Evolutionary conservation across 2,329 filamentous ascomycete genomes (phyloP).

Genomic region (Diaporthe destruens): DNA sequence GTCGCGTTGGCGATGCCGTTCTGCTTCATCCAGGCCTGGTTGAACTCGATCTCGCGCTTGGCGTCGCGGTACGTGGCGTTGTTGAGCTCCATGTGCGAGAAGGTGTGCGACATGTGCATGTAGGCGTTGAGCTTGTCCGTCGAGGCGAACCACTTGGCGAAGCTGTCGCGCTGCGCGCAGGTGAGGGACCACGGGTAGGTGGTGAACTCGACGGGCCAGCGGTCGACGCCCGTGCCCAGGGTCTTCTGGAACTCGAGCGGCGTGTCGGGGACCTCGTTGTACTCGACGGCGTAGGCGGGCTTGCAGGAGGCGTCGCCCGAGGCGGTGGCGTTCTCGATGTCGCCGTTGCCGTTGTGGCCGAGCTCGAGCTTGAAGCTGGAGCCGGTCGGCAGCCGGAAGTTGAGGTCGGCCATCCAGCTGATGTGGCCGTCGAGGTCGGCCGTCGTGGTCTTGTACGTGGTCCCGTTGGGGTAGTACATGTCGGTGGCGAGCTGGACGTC

Average conservation of each 20-base stretch:
- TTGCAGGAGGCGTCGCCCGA: neutral
- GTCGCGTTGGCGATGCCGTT: neutral
- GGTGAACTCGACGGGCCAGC: neutral
- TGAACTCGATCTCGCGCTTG: slow-evolving; percentile 3
- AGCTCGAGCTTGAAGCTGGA: slow-evolving; percentile 20
- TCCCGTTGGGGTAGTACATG: neutral
- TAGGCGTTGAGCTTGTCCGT: slow-evolving; percentile 12
- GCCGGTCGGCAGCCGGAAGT: neutral
- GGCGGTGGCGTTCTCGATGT: neutral
- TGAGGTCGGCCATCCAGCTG: slow-evolving; percentile 13
- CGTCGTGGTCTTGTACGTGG: slow-evolving; percentile 12
- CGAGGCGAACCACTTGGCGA: slow-evolving; percentile 13
- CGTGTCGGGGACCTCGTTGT: neutral
- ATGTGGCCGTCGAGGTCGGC: neutral
- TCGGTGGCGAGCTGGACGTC: neutral
- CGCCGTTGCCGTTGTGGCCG: slow-evolving; percentile 14
- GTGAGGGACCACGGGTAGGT: neutral
- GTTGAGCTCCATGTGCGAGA: slow-evolving; percentile 7
- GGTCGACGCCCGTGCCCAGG: neutral
- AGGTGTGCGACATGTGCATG: slow-evolving; percentile 24
- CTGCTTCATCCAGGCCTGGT: slow-evolving; percentile 28
- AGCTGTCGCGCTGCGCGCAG: slow-evolving; percentile 4
- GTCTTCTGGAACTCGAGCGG: slow-evolving; percentile 19
- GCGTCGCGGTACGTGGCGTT: slow-evolving; percentile 14
- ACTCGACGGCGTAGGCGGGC: neutral